Conservation (phyloP, 2,329 filamentous ascomycete genomes). For the Fusarium paranaense region DNA sequence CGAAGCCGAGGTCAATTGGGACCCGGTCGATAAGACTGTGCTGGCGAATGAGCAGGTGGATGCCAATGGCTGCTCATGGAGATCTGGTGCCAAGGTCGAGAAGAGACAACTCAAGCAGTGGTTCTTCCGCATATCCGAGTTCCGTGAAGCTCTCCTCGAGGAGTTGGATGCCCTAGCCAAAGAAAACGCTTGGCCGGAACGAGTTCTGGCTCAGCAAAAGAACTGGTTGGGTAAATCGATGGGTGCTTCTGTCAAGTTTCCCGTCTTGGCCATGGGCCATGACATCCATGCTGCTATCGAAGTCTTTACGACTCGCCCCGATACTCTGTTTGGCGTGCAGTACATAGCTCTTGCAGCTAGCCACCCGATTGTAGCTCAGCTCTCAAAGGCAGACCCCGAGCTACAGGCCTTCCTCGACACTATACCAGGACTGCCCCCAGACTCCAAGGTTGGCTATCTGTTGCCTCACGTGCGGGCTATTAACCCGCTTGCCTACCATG, state of each 20-base stretch:
- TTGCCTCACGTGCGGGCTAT: slow-evolving; percentile 71
- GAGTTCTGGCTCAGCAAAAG: slow-evolving; percentile 83
- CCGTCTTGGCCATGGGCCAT: slow-evolving; percentile 60
- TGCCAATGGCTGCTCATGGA: slow-evolving; percentile 85
- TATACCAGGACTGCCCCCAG: slow-evolving; percentile 65
- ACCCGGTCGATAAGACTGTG: slow-evolving; percentile 89
- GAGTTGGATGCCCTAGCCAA: slow-evolving; percentile 76
- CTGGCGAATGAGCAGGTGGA: slow-evolving; percentile 96
- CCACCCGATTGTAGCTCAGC: slow-evolving; percentile 74
- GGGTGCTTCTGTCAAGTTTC: slow-evolving; percentile 79
- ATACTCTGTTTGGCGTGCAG: slow-evolving; percentile 89
- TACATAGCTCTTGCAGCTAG: slow-evolving; percentile 82
- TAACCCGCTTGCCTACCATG: slow-evolving; percentile 73
- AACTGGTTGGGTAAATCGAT: slow-evolving; percentile 89
- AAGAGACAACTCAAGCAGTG: slow-evolving; percentile 85
- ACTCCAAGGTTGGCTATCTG: slow-evolving; percentile 75
- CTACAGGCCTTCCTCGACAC: slow-evolving; percentile 77
- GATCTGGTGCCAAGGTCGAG: slow-evolving; percentile 86
- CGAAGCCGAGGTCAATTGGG: slow-evolving; percentile 89
- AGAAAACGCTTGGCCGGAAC: slow-evolving; percentile 80
- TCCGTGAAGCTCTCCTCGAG: slow-evolving; percentile 76
- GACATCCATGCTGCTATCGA: slow-evolving; percentile 65
- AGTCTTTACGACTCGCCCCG: slow-evolving; percentile 86
- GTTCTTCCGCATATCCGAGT: slow-evolving; percentile 88
- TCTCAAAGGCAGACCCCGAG: slow-evolving; percentile 69